These are phyloP conservation scores for Chaetomiaceae sp. DNA, from an alignment of 2,329 filamentous ascomycete species.

Conservation along the genomic window DNA sequence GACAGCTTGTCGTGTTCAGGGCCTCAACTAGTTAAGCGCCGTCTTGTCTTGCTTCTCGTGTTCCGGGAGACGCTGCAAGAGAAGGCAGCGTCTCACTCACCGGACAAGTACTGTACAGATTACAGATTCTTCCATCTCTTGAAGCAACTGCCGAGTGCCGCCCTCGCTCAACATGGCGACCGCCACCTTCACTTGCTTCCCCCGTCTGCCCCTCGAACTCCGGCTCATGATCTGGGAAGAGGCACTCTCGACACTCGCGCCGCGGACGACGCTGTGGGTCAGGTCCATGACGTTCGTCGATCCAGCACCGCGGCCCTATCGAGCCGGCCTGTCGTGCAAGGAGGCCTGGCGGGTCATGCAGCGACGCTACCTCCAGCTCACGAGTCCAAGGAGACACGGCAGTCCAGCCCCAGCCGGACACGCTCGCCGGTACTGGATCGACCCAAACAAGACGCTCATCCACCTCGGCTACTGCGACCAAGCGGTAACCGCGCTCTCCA, in stretches of 20 bases:
- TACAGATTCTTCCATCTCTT: too few species aligned
- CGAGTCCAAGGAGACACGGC: not conserved
- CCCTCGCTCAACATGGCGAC: not conserved
- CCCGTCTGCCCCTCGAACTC: not conserved
- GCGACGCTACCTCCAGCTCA: not conserved
- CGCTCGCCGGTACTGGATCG: not conserved
- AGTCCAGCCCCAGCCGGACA: too few species aligned
- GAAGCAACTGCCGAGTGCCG: too few species aligned
- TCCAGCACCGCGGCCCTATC: not conserved
- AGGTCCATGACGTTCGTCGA: not conserved
- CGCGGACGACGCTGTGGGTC: too few species aligned
- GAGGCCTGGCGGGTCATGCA: slow-evolving; percentile 3
- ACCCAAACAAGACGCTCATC: not conserved
- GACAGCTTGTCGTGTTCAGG: too few species aligned
- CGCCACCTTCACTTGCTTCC: not conserved
- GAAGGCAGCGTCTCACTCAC: too few species aligned
- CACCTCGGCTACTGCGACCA: not conserved
- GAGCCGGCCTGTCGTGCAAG: not conserved
- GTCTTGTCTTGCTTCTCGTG: too few species aligned
- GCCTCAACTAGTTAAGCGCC: too few species aligned
- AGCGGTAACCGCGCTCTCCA: not conserved
- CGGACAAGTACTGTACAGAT: too few species aligned
- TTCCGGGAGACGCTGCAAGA: too few species aligned
- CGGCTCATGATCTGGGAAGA: slow-evolving; percentile 1
- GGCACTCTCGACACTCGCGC: not conserved